These are phyloP conservation scores for Blepharisma japonicum DNA, from an alignment of 73 alveolate species.

Conservation along the genomic window DNA sequence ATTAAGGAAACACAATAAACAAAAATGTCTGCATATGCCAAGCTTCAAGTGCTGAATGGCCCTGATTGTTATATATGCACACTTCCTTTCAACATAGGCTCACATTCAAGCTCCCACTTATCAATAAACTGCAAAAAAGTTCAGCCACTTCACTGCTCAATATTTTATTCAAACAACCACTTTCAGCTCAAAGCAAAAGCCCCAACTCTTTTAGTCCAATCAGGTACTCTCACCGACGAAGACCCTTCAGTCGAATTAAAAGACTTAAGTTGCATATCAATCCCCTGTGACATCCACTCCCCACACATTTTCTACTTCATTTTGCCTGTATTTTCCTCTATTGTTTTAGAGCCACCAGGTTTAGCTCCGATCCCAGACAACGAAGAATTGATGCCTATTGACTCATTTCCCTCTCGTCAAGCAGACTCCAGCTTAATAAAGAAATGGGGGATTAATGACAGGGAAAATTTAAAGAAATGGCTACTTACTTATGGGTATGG, in stretches of 20 bases:
- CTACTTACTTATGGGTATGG: conserved; percentile 86
- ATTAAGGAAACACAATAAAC: no score
- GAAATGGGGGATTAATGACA: conserved; percentile 62
- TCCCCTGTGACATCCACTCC: conserved; percentile 12
- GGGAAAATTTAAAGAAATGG: conserved; percentile 62
- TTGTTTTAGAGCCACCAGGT: conserved; percentile 26
- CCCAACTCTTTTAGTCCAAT: neutral
- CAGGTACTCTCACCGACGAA: neutral
- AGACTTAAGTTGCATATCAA: neutral
- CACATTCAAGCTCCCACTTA: neutral
- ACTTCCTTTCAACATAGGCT: conserved; percentile 16
- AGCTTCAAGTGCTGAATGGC: conserved; percentile 22
- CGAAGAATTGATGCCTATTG: conserved; percentile 2
- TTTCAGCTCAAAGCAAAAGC: conserved; percentile 12
- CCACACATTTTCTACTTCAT: conserved; percentile 24
- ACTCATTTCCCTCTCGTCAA: neutral
- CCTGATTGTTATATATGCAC: neutral
- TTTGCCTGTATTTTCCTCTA: conserved; percentile 17
- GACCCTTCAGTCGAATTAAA: conserved; percentile 19
- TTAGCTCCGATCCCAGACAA: conserved; percentile 28
- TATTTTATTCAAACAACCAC: neutral
- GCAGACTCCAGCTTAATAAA: conserved; percentile 51
- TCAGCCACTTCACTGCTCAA: neutral
- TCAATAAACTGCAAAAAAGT: conserved; percentile 7
- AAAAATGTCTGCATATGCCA: neutral